A percentile compares a stretch with the other conserved stretches of the same genome.
These are phyloP conservation scores for Bjerkandera adusta DNA, from an alignment of 1,284 basidiomycete genomes.

Conservation along the genomic window DNA sequence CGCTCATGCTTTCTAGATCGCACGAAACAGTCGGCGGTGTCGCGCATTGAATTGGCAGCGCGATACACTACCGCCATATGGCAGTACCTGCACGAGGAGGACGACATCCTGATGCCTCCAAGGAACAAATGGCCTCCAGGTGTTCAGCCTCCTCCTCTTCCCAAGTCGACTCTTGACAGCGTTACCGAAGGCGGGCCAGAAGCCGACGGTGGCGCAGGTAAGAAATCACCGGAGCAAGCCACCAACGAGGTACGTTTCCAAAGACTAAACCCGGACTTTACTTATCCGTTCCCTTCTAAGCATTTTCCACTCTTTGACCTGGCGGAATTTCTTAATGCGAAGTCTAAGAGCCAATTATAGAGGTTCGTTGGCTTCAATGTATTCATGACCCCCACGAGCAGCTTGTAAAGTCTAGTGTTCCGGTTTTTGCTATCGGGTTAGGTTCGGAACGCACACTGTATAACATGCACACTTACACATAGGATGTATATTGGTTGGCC, in stretches of 20 bases:
- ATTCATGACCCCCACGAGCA: too few relatives aligned
- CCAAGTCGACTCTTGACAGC: background rate
- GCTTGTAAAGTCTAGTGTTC: too few relatives aligned
- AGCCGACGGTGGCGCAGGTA: slow-evolving; percentile 12
- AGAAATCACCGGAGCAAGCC: slow-evolving; percentile 13
- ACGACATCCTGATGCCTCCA: slow-evolving; percentile 43
- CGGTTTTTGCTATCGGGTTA: too few relatives aligned
- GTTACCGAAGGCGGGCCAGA: slow-evolving; percentile 11
- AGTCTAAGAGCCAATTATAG: slow-evolving; percentile 11
- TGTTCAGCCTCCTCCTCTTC: slow-evolving; percentile 22
- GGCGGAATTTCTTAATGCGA: slow-evolving; percentile 45
- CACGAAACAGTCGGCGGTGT: slow-evolving; percentile 48
- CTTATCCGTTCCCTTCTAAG: too few relatives aligned
- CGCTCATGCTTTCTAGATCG: slow-evolving; percentile 39
- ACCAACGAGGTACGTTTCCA: slow-evolving; percentile 21
- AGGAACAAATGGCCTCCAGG: slow-evolving; percentile 43
- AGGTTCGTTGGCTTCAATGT: background rate
- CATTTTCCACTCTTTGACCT: slow-evolving; percentile 49
- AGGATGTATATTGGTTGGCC: too few relatives aligned
- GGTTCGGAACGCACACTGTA: too few relatives aligned
- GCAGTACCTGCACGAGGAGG: slow-evolving; percentile 49
- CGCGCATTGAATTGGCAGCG: slow-evolving; percentile 57
- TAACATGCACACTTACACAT: too few relatives aligned
- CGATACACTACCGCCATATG: slow-evolving; percentile 61
- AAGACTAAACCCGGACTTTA: too few relatives aligned